Percentiles rank a stretch among this genome's conserved stretches.
Evolutionary conservation across 225 moss, liverwort and hornwort genomes (phyloP).

Genomic region (Takakia lepidozioides): DNA sequence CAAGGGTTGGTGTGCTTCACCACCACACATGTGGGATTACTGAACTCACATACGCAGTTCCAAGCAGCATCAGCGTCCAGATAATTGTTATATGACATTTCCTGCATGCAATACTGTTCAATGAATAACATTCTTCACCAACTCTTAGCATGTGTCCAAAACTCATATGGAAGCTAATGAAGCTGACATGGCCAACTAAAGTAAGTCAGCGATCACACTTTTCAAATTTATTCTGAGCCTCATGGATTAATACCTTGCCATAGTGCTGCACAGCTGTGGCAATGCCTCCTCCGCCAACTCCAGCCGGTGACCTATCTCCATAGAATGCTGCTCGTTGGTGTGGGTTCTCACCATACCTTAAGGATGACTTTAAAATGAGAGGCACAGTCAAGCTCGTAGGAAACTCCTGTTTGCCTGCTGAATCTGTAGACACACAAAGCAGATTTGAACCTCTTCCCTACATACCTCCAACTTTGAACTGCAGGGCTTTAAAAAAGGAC

Average conservation of each 20-base stretch:
- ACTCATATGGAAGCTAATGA: no score
- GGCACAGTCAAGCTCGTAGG: constrained; percentile 81
- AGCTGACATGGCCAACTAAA: no score
- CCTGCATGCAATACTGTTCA: constrained; percentile 46
- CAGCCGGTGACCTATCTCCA: constrained; percentile 68
- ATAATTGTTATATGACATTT: constrained; percentile 99
- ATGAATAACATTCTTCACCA: no score
- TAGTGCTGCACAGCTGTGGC: constrained; percentile 80
- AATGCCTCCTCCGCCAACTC: constrained; percentile 77
- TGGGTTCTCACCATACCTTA: constrained; percentile 93
- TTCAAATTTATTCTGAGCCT: no score
- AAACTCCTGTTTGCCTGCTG: constrained; percentile 21
- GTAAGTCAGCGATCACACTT: no score
- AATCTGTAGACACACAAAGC: no score
- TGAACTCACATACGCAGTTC: constrained; percentile 96
- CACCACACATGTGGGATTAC: constrained; percentile 80
- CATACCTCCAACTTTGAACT: no score
- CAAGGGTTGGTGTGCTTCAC: constrained; percentile 99
- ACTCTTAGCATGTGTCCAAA: no score
- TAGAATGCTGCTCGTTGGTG: constrained; percentile 96
- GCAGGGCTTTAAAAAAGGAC: no score
- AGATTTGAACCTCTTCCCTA: no score
- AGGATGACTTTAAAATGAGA: constrained; percentile 60
- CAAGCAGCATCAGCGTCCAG: constrained; percentile 97
- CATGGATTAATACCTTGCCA: constrained; percentile 92